Base-by-base conservation (phyloP, 129 eudicot genomes). In the Chrysanthemum seticuspe region DNA sequence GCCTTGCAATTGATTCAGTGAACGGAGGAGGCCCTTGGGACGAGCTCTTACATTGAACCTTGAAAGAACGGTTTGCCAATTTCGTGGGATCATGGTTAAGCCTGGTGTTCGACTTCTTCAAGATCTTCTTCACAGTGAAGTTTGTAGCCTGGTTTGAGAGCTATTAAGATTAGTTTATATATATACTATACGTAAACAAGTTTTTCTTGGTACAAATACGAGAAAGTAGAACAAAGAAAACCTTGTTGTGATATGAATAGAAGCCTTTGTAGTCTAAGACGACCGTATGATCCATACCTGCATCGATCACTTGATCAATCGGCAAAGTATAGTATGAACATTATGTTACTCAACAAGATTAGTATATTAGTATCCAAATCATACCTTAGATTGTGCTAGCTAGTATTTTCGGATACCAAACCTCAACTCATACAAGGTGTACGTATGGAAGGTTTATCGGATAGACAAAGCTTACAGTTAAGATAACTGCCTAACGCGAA, bases 41-140 rank as follows among this genome's bases (percentile, higher is more conserved):
- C 65, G 29, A 60, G 44, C n/a, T 25, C 65, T 60, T 14, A 25
- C 65, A 60, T 60, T 25, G 16, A 60, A 60, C 34, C 65, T 60
- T 60, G 65, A 12, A 10, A 3, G 44, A 60, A 23, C 44, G 44
- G 44, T 60, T 60, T 11, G 44, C 40, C 6, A 14, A 19, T 19
- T 31, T 60, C 36, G n/a, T 60, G 12, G 40, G 29, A 60, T n/a
- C 40, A 13, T 59, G 15, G 7, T 53, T 14, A 6, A 53, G n/a
- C 18, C 19, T 14, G 6, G 65, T 25, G 34, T 60, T 25, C 34
- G 10, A 12, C 6, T 60, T 60, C 40, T 25, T 60, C 36, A 60
- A 12, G 34, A 60, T 25, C 65, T 60, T 60, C 36, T 60, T 60
- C 13, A 60, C 10, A 6, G 65, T 60, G 34, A 60, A 1, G 44